A percentile compares a stretch with the other conserved stretches of the same genome.
Evolutionary conservation across 192 early-diverging fungal species (phyloP).

Genomic region (Umbelopsis vinacea): DNA sequence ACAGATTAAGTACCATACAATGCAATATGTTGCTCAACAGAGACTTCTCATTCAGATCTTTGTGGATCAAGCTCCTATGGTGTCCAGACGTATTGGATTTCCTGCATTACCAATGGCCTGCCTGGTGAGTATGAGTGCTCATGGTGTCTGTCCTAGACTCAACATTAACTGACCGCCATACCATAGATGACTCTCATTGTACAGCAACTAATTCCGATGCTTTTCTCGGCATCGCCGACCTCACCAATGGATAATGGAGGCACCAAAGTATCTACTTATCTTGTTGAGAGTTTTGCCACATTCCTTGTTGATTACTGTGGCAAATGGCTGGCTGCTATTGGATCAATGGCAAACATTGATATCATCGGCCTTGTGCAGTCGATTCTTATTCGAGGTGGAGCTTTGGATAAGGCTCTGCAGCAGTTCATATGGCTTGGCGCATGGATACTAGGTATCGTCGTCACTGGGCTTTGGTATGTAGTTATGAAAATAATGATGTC

Average conservation of each 20-base stretch:
- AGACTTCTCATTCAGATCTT: conserved; percentile 39
- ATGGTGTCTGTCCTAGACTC: background rate
- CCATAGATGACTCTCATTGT: conserved; percentile 29
- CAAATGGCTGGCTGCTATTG: background rate
- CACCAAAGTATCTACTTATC: background rate
- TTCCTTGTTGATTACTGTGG: background rate
- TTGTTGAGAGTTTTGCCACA: background rate
- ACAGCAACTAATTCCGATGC: conserved; percentile 40
- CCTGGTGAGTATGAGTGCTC: conserved; percentile 51
- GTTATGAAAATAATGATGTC: background rate
- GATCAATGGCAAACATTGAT: background rate
- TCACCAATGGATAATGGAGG: background rate
- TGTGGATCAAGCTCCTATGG: conserved; percentile 74
- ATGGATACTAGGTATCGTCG: background rate
- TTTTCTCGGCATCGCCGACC: conserved; percentile 28
- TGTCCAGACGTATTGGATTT: conserved; percentile 82
- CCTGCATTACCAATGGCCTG: conserved; percentile 80
- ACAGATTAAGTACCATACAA: background rate
- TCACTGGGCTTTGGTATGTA: conserved; percentile 4
- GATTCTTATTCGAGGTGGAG: conserved; percentile 9
- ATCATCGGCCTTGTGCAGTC: background rate
- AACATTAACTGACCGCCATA: background rate
- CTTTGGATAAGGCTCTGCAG: conserved; percentile 8
- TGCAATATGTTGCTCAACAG: too few species aligned
- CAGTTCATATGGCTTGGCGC: conserved; percentile 5